Conservation (phyloP, 2,329 filamentous ascomycete genomes). For the Pseudodiploospora longispora region DNA sequence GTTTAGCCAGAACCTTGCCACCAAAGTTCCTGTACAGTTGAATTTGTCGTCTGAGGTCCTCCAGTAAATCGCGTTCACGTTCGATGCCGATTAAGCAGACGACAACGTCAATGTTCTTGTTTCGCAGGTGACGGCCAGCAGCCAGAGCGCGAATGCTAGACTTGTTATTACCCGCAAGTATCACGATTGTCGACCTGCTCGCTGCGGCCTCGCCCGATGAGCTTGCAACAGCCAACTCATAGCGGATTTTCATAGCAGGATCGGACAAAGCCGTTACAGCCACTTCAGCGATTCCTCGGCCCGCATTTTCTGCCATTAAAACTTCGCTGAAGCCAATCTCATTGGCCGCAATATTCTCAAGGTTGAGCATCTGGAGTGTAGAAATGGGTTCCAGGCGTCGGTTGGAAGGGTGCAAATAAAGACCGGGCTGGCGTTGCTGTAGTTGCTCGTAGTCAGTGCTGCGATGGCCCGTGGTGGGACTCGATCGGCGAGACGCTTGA, state of each 20-base stretch:
- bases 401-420: conserved; percentile 47
- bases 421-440: conserved; percentile 32
- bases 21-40: conserved; percentile 79
- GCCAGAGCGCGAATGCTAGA: conserved; percentile 78
- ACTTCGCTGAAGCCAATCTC: conserved; percentile 83
- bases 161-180: conserved; percentile 94
- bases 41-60: conserved; percentile 72
- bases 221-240: conserved; percentile 33
- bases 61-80: conserved; percentile 70
- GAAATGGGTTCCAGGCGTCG: conserved; percentile 56
- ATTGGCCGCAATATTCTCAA: conserved; percentile 83
- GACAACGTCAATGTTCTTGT: conserved; percentile 72
- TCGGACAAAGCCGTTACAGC: conserved; percentile 61
- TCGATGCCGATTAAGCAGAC: conserved; percentile 81
- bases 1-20: conserved; percentile 59
- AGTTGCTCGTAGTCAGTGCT: conserved; percentile 28
- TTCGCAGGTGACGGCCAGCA: conserved; percentile 77
- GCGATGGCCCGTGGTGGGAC: conserved; percentile 21
- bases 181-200: conserved; percentile 45
- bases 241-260: conserved; percentile 49
- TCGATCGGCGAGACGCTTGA: conserved; percentile 22
- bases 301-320: conserved; percentile 86
- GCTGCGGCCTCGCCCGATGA: conserved; percentile 20
- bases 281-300: conserved; percentile 79
- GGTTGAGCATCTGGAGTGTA: conserved; percentile 78